A percentile compares a stretch with the other conserved stretches of the same genome.
Conservation (phyloP, 306 rosid species). For the Ziziphus jujuba region DNA sequence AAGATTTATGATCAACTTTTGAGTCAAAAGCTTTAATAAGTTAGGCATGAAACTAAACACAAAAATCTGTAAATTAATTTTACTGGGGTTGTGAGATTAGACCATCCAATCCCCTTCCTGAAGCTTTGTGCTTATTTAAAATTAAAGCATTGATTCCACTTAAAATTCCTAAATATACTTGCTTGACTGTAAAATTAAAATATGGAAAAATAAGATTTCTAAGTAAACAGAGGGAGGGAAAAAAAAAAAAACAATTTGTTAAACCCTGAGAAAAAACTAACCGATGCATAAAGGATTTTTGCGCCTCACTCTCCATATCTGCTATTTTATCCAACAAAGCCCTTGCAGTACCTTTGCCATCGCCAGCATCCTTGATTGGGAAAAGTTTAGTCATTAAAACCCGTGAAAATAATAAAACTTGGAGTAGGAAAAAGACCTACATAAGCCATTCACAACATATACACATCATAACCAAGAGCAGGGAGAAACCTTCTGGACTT, state of each 20-base stretch:
- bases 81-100: not conserved
- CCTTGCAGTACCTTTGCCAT: constrained; percentile 84
- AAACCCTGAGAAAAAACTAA: constrained; percentile 37
- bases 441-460: constrained; percentile 25
- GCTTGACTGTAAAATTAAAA: too few species aligned
- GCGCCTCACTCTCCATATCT: constrained; percentile 77
- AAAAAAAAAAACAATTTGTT: not conserved
- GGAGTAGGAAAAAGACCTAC: not conserved
- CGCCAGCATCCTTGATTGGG: constrained; percentile 58
- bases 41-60: not conserved
- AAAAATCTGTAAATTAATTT: not conserved
- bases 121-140: constrained; percentile 5
- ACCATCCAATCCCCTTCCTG: not conserved
- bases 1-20: not conserved
- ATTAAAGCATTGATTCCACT: constrained; percentile 17
- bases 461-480: constrained; percentile 22
- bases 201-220: too few species aligned
- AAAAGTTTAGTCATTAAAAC: constrained; percentile 28
- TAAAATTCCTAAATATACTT: not conserved
- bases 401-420: constrained; percentile 19
- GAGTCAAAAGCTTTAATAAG: not conserved
- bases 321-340: constrained; percentile 76
- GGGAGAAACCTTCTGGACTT: constrained; percentile 64
- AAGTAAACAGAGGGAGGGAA: too few species aligned
- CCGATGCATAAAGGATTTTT: constrained; percentile 98